Evolutionary conservation across 495 filamentous ascomycete species (phyloP).

Genomic region (Rostrohypoxylon terebratum): DNA sequence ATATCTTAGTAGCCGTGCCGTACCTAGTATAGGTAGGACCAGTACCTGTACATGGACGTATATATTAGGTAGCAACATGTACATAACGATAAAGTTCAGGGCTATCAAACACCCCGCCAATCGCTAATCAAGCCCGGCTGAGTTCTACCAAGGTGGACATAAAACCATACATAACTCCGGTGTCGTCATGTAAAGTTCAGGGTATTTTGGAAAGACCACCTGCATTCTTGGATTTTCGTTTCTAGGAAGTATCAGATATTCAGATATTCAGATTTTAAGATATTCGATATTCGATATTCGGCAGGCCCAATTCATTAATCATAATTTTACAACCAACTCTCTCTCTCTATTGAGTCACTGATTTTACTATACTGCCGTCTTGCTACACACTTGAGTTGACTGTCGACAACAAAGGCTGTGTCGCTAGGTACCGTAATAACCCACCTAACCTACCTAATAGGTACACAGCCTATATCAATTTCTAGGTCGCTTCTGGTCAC

Average conservation of each 20-base stretch:
- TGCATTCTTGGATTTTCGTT: neutral
- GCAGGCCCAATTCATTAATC: slow-evolving; percentile 16
- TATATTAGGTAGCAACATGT: no score
- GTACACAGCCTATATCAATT: neutral
- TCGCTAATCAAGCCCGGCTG: no score
- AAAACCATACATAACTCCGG: slow-evolving; percentile 21
- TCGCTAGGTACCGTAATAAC: neutral
- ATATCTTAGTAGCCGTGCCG: slow-evolving; percentile 2
- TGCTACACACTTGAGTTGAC: neutral
- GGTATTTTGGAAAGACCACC: neutral
- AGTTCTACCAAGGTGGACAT: neutral
- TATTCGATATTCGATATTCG: slow-evolving; percentile 8
- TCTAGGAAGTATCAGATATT: neutral
- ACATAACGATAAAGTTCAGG: slow-evolving; percentile 22
- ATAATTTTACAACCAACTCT: neutral
- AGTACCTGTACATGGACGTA: no score
- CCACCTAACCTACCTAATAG: neutral
- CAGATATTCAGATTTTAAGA: slow-evolving; percentile 3
- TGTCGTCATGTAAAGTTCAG: slow-evolving; percentile 38
- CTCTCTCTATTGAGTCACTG: neutral
- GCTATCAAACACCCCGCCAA: slow-evolving; percentile 24
- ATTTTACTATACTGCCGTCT: neutral
- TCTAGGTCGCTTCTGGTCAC: neutral
- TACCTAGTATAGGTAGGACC: no score
- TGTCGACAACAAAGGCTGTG: neutral